phyloP scores from a whole-genome alignment of 495 filamentous ascomycete genomes.

The Penicillium samsonianum region DNA sequence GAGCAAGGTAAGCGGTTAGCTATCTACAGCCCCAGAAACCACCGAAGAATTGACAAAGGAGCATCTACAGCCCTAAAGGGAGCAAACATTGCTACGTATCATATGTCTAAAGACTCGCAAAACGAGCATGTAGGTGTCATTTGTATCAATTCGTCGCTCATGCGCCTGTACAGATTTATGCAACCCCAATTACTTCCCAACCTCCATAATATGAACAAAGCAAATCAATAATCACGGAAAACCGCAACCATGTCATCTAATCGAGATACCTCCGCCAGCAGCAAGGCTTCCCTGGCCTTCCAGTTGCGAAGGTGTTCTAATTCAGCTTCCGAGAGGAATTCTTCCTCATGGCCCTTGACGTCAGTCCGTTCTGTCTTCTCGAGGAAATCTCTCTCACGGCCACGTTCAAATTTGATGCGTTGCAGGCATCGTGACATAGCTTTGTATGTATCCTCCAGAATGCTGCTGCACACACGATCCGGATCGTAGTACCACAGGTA shows the following conservation, averaged over 20 bases:
- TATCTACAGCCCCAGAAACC: no score
- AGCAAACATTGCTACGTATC: not conserved
- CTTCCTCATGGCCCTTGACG: slow-evolving; percentile 76
- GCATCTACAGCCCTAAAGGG: not conserved
- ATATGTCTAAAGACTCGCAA: not conserved
- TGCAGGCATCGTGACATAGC: slow-evolving; percentile 85
- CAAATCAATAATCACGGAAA: slow-evolving; percentile 72
- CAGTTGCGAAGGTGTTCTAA: slow-evolving; percentile 66
- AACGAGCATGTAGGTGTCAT: not conserved
- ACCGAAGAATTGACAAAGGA: not conserved
- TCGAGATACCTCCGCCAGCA: slow-evolving; percentile 73
- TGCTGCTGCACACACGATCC: slow-evolving; percentile 61
- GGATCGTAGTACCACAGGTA: slow-evolving; percentile 90
- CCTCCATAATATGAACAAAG: not conserved
- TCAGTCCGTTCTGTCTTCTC: slow-evolving; percentile 78
- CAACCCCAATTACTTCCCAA: slow-evolving; percentile 6
- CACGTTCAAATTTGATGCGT: slow-evolving; percentile 68
- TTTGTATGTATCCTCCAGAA: slow-evolving; percentile 80
- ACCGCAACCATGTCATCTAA: slow-evolving; percentile 83
- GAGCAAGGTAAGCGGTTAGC: no score
- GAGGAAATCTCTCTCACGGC: slow-evolving; percentile 65
- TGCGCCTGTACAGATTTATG: slow-evolving; percentile 18
- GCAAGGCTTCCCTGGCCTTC: slow-evolving; percentile 67
- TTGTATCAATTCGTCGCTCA: slow-evolving; percentile 20
- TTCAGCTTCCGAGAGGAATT: slow-evolving; percentile 69